Evolutionary conservation across 371 early-diverging fungal genomes (phyloP).

Genomic region (Lichtheimia ornata): DNA sequence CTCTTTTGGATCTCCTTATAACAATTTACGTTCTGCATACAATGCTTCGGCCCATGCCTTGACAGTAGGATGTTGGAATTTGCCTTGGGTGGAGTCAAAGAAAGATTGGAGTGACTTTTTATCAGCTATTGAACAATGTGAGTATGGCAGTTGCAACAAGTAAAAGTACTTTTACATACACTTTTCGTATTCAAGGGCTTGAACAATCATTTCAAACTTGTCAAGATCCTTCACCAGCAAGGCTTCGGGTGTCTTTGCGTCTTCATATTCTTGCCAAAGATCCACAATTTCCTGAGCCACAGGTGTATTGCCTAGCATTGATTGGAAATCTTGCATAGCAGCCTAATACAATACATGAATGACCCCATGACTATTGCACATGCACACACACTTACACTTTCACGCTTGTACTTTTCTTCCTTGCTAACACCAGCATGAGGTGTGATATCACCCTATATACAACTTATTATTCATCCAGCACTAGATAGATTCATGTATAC

Average conservation of each 20-base stretch:
- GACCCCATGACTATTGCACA: neutral
- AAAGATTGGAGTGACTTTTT: constrained; percentile 70
- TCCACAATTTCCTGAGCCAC: constrained; percentile 70
- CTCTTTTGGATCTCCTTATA: no score
- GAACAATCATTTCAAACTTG: constrained; percentile 94
- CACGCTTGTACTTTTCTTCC: constrained; percentile 75
- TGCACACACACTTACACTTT: constrained; percentile 49
- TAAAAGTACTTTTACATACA: constrained; percentile 43
- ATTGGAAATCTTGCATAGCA: constrained; percentile 71
- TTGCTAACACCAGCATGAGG: constrained; percentile 80
- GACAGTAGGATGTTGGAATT: constrained; percentile 81
- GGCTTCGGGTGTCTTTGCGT: constrained; percentile 76
- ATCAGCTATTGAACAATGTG: constrained; percentile 51
- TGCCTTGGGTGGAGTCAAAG: constrained; percentile 77
- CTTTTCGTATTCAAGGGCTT: constrained; percentile 90
- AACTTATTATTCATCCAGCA: neutral
- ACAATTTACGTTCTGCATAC: constrained; percentile 54
- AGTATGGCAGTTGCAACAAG: neutral
- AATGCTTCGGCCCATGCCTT: constrained; percentile 83
- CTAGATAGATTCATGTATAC: neutral
- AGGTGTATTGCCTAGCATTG: constrained; percentile 57
- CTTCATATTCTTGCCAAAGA: constrained; percentile 91
- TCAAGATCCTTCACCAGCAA: constrained; percentile 88
- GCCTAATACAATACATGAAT: constrained; percentile 27
- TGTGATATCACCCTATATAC: constrained; percentile 83